A percentile compares a stretch with the other conserved stretches of the same genome.
These are phyloP conservation scores for Astrephomene gubernaculifera DNA, from an alignment of 139 green algal genomes.

Conservation along the genomic window DNA sequence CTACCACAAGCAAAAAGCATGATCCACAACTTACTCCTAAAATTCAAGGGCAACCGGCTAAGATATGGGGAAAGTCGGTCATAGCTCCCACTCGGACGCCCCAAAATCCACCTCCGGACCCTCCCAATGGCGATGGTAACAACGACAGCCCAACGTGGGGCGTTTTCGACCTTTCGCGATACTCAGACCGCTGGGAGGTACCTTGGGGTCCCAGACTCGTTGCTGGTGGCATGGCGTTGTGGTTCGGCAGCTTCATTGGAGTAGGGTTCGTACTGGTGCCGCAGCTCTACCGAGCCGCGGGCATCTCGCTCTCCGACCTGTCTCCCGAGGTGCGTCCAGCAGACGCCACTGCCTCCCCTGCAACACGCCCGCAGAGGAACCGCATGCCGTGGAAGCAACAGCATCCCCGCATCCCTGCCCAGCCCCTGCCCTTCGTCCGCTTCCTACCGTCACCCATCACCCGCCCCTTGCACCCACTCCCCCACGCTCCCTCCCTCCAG, in stretches of 20 bases:
- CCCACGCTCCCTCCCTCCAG: no score
- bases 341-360: not conserved
- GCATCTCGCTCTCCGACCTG: conserved; percentile 26
- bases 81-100: no score
- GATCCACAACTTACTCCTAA: no score
- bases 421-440: not conserved
- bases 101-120: not conserved
- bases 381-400: not conserved
- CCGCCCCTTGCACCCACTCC: not conserved
- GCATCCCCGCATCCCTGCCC: not conserved
- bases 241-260: conserved; percentile 72
- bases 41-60: conserved; percentile 22
- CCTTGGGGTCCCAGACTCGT: conserved; percentile 76
- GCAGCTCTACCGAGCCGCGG: conserved; percentile 41
- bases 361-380: not conserved
- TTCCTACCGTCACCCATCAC: not conserved
- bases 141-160: conserved; percentile 48
- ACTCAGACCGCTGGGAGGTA: conserved; percentile 69
- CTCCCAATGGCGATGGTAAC: not conserved
- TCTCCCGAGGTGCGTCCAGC: conserved; percentile 30
- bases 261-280: conserved; percentile 82
- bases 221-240: conserved; percentile 73
- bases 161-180: conserved; percentile 65
- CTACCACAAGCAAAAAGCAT: no score
- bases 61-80: not conserved